phyloP scores from a whole-genome alignment of 2,329 filamentous ascomycete species.

The Penicillium occitanis region DNA sequence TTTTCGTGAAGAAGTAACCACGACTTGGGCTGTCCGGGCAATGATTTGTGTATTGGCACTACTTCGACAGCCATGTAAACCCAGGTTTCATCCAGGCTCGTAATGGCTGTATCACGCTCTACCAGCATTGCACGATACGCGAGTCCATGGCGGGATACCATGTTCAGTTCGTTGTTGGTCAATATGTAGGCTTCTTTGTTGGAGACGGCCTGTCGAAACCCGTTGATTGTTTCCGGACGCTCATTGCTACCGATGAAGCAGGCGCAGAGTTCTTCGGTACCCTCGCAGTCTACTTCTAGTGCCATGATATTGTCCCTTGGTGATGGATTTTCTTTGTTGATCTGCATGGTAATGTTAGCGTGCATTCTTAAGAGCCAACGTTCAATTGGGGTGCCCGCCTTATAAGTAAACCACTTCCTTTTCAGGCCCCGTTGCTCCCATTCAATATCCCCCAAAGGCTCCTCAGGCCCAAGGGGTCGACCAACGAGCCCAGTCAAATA shows the following conservation, averaged over 20 bases:
- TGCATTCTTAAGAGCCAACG: neutral
- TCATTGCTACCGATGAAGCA: neutral
- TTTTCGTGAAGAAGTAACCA: constrained; percentile 6
- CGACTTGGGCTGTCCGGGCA: neutral
- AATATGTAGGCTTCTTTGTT: neutral
- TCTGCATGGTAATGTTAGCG: neutral
- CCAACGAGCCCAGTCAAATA: constrained; percentile 2
- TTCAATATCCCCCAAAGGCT: constrained; percentile 1
- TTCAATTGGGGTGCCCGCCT: neutral
- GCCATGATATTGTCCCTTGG: neutral
- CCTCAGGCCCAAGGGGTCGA: neutral
- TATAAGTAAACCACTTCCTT: constrained; percentile 9
- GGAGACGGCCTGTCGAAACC: neutral
- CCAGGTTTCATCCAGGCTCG: constrained; percentile 1
- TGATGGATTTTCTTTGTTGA: neutral
- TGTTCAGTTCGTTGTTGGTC: neutral
- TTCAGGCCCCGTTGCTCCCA: constrained; percentile 1
- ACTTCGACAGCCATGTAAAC: neutral
- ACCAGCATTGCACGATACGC: neutral
- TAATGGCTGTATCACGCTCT: neutral
- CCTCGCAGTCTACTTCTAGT: neutral
- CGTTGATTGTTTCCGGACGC: neutral
- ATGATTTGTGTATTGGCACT: neutral
- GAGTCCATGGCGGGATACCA: neutral
- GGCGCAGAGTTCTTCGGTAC: neutral